Evolutionary conservation across 2,329 filamentous ascomycete genomes (phyloP).

Genomic region (Neofusicoccum sp.): DNA sequence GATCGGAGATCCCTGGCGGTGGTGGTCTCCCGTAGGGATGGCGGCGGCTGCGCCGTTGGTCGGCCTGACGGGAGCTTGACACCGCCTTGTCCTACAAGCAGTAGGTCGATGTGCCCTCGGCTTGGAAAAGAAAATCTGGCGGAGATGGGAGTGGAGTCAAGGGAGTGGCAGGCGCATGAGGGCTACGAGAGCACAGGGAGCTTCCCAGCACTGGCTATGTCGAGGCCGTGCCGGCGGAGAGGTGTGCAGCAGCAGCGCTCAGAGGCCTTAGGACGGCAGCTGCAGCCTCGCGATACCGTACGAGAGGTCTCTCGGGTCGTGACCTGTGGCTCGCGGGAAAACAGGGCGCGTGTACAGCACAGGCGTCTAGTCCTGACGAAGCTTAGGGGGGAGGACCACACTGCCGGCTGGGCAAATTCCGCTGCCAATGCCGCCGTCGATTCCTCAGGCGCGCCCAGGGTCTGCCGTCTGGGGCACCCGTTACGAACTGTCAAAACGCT

Average conservation of each 20-base stretch:
- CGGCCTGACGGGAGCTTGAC: conserved; percentile 5
- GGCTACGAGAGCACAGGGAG: conserved; percentile 3
- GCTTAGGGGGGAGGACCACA: neutral
- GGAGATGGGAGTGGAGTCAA: neutral
- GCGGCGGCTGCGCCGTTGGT: conserved; percentile 8
- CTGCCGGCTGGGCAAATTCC: no score
- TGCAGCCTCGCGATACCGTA: conserved; percentile 4
- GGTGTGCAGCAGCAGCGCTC: neutral
- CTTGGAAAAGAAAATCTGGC: conserved; percentile 2
- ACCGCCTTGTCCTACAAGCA: conserved; percentile 14
- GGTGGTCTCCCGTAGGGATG: neutral
- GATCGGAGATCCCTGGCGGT: conserved; percentile 17
- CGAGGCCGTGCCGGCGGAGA: conserved; percentile 1
- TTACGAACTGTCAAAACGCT: conserved; percentile 13
- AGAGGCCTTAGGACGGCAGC: conserved; percentile 3
- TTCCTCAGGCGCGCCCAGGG: conserved; percentile 2
- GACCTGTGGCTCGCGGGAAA: neutral
- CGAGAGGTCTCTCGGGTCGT: neutral
- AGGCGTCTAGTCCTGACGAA: neutral
- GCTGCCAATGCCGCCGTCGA: neutral
- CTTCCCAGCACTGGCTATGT: neutral
- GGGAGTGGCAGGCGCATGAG: conserved; percentile 7
- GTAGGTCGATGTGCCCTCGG: neutral
- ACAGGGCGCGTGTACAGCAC: neutral
- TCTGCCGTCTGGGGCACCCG: neutral